Conservation (phyloP, 2,329 filamentous ascomycete species). For the Sporothrix luriei region DNA sequence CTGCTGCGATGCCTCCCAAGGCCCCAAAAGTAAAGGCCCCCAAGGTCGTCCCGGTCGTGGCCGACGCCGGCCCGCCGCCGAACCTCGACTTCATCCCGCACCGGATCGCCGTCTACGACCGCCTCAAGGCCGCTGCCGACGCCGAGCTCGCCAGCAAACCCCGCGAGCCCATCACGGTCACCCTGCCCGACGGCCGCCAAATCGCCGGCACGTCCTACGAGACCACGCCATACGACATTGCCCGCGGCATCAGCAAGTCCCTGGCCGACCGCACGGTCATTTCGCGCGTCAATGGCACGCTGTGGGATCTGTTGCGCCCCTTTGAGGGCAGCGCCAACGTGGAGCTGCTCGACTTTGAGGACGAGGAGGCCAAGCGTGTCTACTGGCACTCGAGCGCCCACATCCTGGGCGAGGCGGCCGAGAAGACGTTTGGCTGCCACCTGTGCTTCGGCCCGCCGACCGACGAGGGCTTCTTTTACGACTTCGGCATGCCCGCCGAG, state of each 20-base stretch:
- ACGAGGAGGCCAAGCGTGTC: constrained; percentile 78
- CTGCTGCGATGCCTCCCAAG: constrained; percentile 25
- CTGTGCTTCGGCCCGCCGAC: constrained; percentile 93
- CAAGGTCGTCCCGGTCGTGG: constrained; percentile 35
- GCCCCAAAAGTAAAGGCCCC: constrained; percentile 34
- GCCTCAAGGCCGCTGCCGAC: constrained; percentile 80
- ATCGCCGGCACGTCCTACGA: constrained; percentile 82
- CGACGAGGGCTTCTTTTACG: constrained; percentile 92
- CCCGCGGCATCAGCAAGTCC: constrained; percentile 79
- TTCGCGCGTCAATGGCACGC: constrained; percentile 75
- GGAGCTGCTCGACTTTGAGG: constrained; percentile 78
- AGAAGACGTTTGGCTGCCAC: constrained; percentile 86
- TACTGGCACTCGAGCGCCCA: constrained; percentile 99
- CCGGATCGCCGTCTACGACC: constrained; percentile 84
- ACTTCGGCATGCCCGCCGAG: constrained; percentile 81
- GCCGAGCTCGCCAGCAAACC: constrained; percentile 72
- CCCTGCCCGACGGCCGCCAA: constrained; percentile 70
- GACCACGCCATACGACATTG: constrained; percentile 81
- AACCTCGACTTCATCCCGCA: constrained; percentile 76
- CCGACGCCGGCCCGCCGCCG: constrained; percentile 45
- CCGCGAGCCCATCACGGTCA: constrained; percentile 72
- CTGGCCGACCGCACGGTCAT: constrained; percentile 85
- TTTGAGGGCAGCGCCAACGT: constrained; percentile 85
- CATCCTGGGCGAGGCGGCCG: constrained; percentile 90
- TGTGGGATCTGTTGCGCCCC: constrained; percentile 93